phyloP scores from a whole-genome alignment of 495 filamentous ascomycete genomes.

The Podospora comata region DNA sequence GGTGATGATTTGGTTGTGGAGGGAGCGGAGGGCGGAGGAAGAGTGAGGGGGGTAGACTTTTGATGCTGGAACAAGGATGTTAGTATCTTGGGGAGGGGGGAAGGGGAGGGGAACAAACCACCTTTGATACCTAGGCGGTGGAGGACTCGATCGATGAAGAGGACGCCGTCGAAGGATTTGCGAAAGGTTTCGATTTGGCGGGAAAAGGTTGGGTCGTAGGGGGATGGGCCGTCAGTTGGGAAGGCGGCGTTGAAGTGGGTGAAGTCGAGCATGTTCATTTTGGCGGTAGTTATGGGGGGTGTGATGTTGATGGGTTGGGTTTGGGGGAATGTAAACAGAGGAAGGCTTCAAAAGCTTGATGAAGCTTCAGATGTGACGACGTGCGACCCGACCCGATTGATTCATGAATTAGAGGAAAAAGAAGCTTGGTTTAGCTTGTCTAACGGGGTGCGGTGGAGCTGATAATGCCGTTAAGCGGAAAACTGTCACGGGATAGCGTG shows the following conservation, averaged over 20 bases:
- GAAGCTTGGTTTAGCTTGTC: background rate
- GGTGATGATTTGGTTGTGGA: conserved; percentile 60
- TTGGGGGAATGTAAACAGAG: background rate
- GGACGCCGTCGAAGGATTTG: conserved; percentile 58
- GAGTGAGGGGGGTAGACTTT: conserved; percentile 68
- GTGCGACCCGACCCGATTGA: conserved; percentile 4
- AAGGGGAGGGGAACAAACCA: conserved; percentile 40
- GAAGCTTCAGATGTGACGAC: background rate
- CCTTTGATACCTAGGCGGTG: conserved; percentile 65
- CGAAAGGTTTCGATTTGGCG: conserved; percentile 61
- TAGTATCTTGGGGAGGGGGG: background rate
- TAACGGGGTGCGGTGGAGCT: background rate
- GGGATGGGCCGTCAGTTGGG: conserved; percentile 57
- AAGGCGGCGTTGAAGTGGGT: conserved; percentile 63
- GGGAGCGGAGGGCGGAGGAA: conserved; percentile 58
- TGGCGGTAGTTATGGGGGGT: background rate
- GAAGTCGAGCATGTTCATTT: conserved; percentile 40
- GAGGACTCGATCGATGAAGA: conserved; percentile 74
- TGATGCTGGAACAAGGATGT: conserved; percentile 38
- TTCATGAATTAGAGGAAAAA: background rate
- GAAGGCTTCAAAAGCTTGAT: background rate
- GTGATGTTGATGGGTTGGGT: background rate
- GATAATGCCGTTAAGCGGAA: background rate
- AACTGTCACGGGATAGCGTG: conserved; percentile 5
- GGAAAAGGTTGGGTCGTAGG: conserved; percentile 56